These are phyloP conservation scores for Saccharomyces hybrid DNA, from an alignment of 1,139 yeast genomes.

Conservation along the genomic window DNA sequence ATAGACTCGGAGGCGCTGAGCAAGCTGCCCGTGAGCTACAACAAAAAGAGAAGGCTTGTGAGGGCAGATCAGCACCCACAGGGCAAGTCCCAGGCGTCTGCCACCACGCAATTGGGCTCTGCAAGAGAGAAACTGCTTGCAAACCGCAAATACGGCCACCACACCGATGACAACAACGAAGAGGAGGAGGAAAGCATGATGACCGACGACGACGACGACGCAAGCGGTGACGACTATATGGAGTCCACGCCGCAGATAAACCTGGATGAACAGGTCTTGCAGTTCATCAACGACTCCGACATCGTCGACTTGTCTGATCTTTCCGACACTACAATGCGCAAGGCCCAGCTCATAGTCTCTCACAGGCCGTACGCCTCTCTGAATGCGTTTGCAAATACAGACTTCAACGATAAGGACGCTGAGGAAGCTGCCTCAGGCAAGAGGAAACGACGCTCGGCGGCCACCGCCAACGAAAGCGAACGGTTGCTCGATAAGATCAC, in stretches of 20 bases:
- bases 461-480: slow-evolving; percentile 60
- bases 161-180: slow-evolving; percentile 20
- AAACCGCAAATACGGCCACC: slow-evolving; percentile 11
- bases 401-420: slow-evolving; percentile 36
- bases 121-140: slow-evolving; percentile 20
- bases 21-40: slow-evolving; percentile 7
- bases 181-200: slow-evolving; percentile 28
- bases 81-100: background rate
- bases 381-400: slow-evolving; percentile 39
- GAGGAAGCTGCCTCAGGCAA: slow-evolving; percentile 16
- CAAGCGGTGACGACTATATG: slow-evolving; percentile 33
- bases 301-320: slow-evolving; percentile 72
- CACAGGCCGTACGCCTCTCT: slow-evolving; percentile 69
- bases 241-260: slow-evolving; percentile 38
- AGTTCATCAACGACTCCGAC: slow-evolving; percentile 72
- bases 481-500: slow-evolving; percentile 66
- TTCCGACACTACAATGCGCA: slow-evolving; percentile 59
- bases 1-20: slow-evolving; percentile 15
- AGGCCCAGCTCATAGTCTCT: slow-evolving; percentile 54
- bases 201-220: slow-evolving; percentile 30
- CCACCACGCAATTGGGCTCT: slow-evolving; percentile 18
- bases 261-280: slow-evolving; percentile 60
- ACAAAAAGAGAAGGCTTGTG: slow-evolving; percentile 27
- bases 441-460: slow-evolving; percentile 34
- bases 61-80: slow-evolving; percentile 20